phyloP scores from a whole-genome alignment of 495 filamentous ascomycete genomes.

The Hyaloscypha finlandica region DNA sequence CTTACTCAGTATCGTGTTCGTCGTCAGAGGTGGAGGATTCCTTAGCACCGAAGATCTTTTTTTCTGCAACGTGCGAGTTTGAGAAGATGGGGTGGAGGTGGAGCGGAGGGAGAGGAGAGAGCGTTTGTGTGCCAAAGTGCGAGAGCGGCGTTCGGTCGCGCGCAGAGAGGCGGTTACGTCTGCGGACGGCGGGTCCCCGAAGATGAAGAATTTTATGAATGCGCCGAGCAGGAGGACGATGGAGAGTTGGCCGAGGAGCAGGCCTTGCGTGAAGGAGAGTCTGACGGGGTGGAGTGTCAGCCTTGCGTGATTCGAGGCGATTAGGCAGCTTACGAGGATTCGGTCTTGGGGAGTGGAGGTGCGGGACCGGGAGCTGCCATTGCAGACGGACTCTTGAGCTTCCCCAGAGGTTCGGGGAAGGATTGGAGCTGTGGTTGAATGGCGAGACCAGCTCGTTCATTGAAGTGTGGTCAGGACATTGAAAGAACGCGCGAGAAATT shows the following conservation, averaged over 20 bases:
- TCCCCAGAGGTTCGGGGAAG: slow-evolving; percentile 4
- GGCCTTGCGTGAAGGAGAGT: slow-evolving; percentile 88
- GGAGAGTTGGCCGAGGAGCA: slow-evolving; percentile 90
- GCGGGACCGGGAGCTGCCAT: slow-evolving; percentile 38
- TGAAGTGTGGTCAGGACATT: neutral
- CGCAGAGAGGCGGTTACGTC: slow-evolving; percentile 69
- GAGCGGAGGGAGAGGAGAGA: slow-evolving; percentile 61
- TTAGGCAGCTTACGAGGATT: slow-evolving; percentile 44
- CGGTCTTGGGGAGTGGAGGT: slow-evolving; percentile 43
- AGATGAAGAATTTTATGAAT: slow-evolving; percentile 99
- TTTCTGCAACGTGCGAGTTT: slow-evolving; percentile 51
- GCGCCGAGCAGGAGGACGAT: slow-evolving; percentile 85
- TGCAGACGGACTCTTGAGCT: slow-evolving; percentile 15
- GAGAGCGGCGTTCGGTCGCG: slow-evolving; percentile 65
- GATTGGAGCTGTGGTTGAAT: neutral
- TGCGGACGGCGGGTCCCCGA: slow-evolving; percentile 85
- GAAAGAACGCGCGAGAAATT: slow-evolving; percentile 13
- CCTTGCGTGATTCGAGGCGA: slow-evolving; percentile 25
- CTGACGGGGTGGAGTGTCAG: slow-evolving; percentile 40
- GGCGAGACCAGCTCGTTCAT: slow-evolving; percentile 17
- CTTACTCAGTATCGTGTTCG: slow-evolving; percentile 90
- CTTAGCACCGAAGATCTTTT: slow-evolving; percentile 77
- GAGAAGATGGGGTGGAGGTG: slow-evolving; percentile 33
- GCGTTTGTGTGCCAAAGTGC: slow-evolving; percentile 66
- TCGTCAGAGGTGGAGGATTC: slow-evolving; percentile 66